Evolutionary conservation across 345 rosid genomes (phyloP).

Genomic region (Boechera retrofracta): DNA sequence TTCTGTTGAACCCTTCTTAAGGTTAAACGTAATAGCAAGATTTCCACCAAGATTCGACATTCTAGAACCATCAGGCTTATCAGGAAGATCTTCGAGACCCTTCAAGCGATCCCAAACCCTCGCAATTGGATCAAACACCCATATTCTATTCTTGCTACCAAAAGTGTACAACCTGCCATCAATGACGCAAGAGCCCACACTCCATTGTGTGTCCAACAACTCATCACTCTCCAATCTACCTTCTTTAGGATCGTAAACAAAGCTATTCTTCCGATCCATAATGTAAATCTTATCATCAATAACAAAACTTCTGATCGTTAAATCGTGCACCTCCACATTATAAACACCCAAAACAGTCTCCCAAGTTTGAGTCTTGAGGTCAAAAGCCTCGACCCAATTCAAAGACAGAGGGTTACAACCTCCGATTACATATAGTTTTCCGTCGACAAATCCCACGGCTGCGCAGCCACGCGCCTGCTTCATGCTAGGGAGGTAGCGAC

Average conservation of each 20-base stretch:
- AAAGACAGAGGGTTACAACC: slow-evolving; percentile 55
- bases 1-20: background rate
- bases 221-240: slow-evolving; percentile 51
- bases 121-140: slow-evolving; percentile 55
- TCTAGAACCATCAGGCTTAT: slow-evolving; percentile 48
- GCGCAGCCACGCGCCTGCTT: slow-evolving; percentile 36
- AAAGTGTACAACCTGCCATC: slow-evolving; percentile 64
- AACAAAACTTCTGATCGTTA: slow-evolving; percentile 26
- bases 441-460: slow-evolving; percentile 54
- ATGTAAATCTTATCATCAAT: slow-evolving; percentile 22
- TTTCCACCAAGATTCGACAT: slow-evolving; percentile 59
- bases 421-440: slow-evolving; percentile 69
- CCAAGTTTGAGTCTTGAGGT: slow-evolving; percentile 58
- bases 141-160: slow-evolving; percentile 58
- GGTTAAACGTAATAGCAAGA: slow-evolving; percentile 67
- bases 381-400: slow-evolving; percentile 71
- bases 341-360: background rate
- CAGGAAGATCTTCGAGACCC: slow-evolving; percentile 60
- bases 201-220: slow-evolving; percentile 57
- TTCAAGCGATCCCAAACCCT: slow-evolving; percentile 62
- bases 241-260: slow-evolving; percentile 53
- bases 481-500: slow-evolving; percentile 29
- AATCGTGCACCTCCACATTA: slow-evolving; percentile 2
- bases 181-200: slow-evolving; percentile 75
- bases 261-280: slow-evolving; percentile 26